Evolutionary conservation across 257 asterid genomes (phyloP).

Genomic region (Mitragyna speciosa): DNA sequence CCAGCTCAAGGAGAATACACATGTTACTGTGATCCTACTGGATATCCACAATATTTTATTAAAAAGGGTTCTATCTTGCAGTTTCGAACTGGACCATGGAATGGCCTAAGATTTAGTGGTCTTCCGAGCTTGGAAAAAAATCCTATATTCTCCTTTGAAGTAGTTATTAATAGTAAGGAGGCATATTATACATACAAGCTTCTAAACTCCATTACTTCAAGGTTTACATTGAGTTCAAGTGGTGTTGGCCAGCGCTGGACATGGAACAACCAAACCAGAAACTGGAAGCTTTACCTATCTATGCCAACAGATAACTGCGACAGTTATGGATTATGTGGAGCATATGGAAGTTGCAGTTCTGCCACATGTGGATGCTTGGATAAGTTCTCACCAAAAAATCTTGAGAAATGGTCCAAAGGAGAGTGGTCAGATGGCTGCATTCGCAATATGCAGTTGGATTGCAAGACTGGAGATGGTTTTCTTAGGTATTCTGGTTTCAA

Average conservation of each 20-base stretch:
- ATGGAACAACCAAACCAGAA: slow-evolving; percentile 23
- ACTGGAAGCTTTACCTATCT: slow-evolving; percentile 27
- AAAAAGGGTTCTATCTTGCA: slow-evolving; percentile 8
- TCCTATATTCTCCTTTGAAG: slow-evolving; percentile 8
- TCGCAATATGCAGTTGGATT: slow-evolving; percentile 8
- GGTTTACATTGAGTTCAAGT: slow-evolving; percentile 22
- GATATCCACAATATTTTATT: slow-evolving; percentile 33
- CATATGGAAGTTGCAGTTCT: slow-evolving; percentile 35
- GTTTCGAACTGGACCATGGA: slow-evolving; percentile 44
- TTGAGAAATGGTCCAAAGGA: slow-evolving; percentile 22
- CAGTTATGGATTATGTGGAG: slow-evolving; percentile 38
- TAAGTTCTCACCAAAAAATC: slow-evolving; percentile 29
- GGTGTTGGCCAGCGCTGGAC: slow-evolving; percentile 36
- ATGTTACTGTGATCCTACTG: slow-evolving; percentile 24
- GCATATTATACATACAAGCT: slow-evolving; percentile 16
- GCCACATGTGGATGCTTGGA: slow-evolving; percentile 40
- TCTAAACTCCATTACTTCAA: slow-evolving; percentile 17
- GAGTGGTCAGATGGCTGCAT: slow-evolving; percentile 32
- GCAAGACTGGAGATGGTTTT: slow-evolving; percentile 27
- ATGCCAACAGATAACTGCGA: slow-evolving; percentile 38
- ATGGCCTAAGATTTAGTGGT: slow-evolving; percentile 37
- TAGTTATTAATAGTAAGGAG: slow-evolving; percentile 27
- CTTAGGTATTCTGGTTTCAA: slow-evolving; percentile 17
- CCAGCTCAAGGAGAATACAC: slow-evolving; percentile 32
- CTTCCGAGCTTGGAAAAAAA: slow-evolving; percentile 13